These are phyloP conservation scores for Penicillium nucicola DNA, from an alignment of 495 filamentous ascomycete genomes.

Conservation along the genomic window DNA sequence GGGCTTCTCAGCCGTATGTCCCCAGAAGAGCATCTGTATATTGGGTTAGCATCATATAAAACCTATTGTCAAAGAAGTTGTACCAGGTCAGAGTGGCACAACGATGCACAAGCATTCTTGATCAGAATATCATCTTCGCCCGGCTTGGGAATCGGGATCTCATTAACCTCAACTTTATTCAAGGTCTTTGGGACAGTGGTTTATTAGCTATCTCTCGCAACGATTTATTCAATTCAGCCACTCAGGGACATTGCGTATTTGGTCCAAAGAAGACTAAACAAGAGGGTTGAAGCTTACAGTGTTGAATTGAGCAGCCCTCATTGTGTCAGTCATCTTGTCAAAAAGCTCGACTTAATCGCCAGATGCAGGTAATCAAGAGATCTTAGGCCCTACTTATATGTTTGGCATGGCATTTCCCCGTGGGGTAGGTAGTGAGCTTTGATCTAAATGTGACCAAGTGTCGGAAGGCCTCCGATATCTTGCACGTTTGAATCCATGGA, in stretches of 20 bases:
- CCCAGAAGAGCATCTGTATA: slow-evolving; percentile 11
- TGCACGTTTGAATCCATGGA: too few relatives aligned
- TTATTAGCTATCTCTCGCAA: too few relatives aligned
- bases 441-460: too few relatives aligned
- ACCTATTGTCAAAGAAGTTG: not conserved
- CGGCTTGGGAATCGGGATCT: slow-evolving; percentile 4
- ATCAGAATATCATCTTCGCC: slow-evolving; percentile 7
- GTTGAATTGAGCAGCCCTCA: slow-evolving; percentile 5
- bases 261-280: too few relatives aligned
- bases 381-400: not conserved
- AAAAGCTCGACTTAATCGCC: too few relatives aligned
- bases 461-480: too few relatives aligned
- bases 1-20: slow-evolving; percentile 10
- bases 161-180: slow-evolving; percentile 10
- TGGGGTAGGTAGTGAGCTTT: too few relatives aligned
- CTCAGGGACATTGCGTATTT: too few relatives aligned
- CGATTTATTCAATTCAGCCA: too few relatives aligned
- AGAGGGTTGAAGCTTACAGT: too few relatives aligned
- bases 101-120: slow-evolving; percentile 2
- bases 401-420: not conserved
- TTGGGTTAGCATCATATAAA: not conserved
- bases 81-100: slow-evolving; percentile 12
- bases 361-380: too few relatives aligned
- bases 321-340: not conserved
- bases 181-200: too few relatives aligned